Base-by-base conservation (phyloP, 192 early-diverging fungal species). In the Backusella circina region DNA sequence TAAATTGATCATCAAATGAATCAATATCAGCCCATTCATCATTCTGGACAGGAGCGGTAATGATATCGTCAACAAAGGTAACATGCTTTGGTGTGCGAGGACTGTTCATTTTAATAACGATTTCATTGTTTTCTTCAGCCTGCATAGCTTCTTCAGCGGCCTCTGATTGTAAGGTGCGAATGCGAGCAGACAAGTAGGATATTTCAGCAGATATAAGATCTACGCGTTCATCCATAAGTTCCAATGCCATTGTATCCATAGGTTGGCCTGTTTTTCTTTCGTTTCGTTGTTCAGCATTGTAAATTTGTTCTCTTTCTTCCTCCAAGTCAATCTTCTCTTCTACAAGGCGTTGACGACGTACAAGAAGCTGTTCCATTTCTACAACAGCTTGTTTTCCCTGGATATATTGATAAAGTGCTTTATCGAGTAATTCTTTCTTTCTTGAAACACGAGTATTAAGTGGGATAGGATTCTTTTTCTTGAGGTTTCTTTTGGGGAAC, bases 191-290 rank as follows among this genome's bases (percentile, higher is more conserved):
- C 21, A 91, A 71, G 64, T 86, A 88, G n/a, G 82, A 57, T n/a
- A 91, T 82, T 61, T 90, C 89, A 10, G 86, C 86, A 44, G 80
- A 80, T n/a, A 91, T 86, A 67, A 86, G 76, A 21, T 86, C 83
- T 54, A 91, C 74, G 6, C 84, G 82, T 33, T 88, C 89, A 71
- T 91, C 89, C 77, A 90, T 84, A 35, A 85, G 82, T 71, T 86
- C 84, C 26, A 80, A 69, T 8, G 81, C 70, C 4, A 79, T 75
- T 3, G 71, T 77, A 54, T 74, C 75, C 23, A 76, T 65, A 28
- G 75, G 41, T 23, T 75, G 37, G 18, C 73, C 79, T 50, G 65
- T 69, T 0, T 68, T 41, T 67, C 51, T 77, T 38, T 54, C 51
- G 16, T 71, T 71, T 35, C 78, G 75, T 31, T 79, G 73, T 54